Evolutionary conservation across 2,329 filamentous ascomycete genomes (phyloP), one percentile per base, ranked within the genome.

Genomic region (Huntiella bhutanensis): DNA sequence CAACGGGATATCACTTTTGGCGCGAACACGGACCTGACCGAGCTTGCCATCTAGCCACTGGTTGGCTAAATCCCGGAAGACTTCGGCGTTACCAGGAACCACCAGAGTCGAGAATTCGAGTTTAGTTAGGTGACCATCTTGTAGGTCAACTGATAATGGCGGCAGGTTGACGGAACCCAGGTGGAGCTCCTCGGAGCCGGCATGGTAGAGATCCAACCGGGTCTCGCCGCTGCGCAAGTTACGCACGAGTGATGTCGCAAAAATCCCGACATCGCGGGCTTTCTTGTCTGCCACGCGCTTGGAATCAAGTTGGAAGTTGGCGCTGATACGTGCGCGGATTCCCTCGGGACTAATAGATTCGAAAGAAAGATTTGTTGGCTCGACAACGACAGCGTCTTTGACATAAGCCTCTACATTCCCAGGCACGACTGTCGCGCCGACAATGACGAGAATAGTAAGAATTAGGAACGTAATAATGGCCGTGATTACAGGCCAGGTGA

Each of bases 11-110:
- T 78, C 66, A 19, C 84, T 79, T 55, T 79, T 80, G 38, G 81
- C 88, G 46, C 77, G 69, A 11, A 96, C 65, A 51, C 72, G 75
- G 48, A 98, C 63, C 48, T 71, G 68, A 8, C 76, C 71, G 49
- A 96, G 65, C 46, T 75, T 78, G 35, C 87, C 86, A 46, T 82
- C 77, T 50, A 98, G 64, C 78, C 85, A 96, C 59, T 94, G 82
- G 58, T 91, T 85, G 41, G 83, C 85, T 52, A 96, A 72, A 49
- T 71, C 72, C 50, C 83, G 78, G 54, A 95, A 76, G 4, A 78
- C 80, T 46, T 86, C 76, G 11, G 83, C 65, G 55, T 86, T 75
- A 28, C 86, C 87, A 19, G 85, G 80, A 34, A 71, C 65, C 35
- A 96, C 62, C 51, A 91, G 77, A 37, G 81, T 73, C 46, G 91